A percentile compares a stretch with the other conserved stretches of the same genome.
Conservation (phyloP, 495 filamentous ascomycete genomes). For the Tricharina praecox region DNA sequence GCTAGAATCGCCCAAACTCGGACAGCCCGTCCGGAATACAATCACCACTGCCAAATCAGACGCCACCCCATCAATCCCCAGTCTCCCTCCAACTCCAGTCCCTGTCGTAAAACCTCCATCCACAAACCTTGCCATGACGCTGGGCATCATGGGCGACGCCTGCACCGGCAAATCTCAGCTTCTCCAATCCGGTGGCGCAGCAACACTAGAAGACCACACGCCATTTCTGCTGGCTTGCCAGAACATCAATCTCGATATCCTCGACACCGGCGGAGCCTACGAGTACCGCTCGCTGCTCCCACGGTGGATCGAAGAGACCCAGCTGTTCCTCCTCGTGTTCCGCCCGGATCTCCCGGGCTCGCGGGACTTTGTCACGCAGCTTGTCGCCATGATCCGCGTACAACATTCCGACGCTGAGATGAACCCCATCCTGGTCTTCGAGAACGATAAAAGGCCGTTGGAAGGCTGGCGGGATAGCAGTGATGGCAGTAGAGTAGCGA, state of each 20-base stretch:
- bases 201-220: neutral
- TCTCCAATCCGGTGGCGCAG: neutral
- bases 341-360: neutral
- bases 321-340: neutral
- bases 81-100: neutral
- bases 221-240: too few species aligned
- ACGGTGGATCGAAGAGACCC: neutral
- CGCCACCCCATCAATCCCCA: neutral
- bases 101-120: too few species aligned
- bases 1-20: too few species aligned
- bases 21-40: too few species aligned
- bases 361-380: neutral
- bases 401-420: too few species aligned
- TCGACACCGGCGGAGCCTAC: neutral
- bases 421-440: too few species aligned
- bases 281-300: neutral
- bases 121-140: neutral
- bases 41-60: too few species aligned
- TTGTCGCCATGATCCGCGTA: neutral
- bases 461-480: too few species aligned
- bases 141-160: neutral
- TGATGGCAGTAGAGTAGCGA: too few species aligned
- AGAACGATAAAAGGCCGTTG: too few species aligned
- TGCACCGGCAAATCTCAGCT: neutral
- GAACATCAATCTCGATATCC: neutral